A percentile compares a stretch with the other conserved stretches of the same genome.
Conservation (phyloP, 352 stramenopile genomes). For the Globisporangium cylindrosporum region DNA sequence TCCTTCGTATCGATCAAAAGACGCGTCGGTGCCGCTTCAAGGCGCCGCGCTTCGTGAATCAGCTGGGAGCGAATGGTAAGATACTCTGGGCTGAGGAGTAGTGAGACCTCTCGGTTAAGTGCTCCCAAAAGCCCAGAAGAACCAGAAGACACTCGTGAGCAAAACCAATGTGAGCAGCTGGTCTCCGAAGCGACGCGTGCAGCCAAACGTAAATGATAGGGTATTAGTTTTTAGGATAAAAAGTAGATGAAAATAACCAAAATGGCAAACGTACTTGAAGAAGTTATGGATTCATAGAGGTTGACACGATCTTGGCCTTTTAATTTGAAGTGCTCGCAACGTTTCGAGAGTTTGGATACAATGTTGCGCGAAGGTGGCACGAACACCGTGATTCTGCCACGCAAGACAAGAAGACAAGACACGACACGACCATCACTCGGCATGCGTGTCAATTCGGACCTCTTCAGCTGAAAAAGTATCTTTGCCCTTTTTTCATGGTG, state of each 20-base stretch:
- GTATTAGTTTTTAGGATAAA: not conserved
- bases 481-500: not conserved
- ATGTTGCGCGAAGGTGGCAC: conserved; percentile 16
- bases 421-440: not conserved
- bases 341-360: not conserved
- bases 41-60: conserved; percentile 7
- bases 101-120: conserved; percentile 8
- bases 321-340: not conserved
- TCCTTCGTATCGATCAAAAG: conserved; percentile 8
- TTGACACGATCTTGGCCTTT: not conserved
- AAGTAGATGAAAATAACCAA: not conserved
- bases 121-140: not conserved
- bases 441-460: not conserved
- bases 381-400: not conserved
- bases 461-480: not conserved
- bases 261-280: not conserved
- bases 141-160: not conserved
- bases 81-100: not conserved
- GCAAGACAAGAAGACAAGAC: not conserved
- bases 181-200: conserved; percentile 1
- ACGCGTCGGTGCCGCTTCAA: conserved; percentile 22
- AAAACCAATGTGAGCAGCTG: not conserved
- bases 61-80: not conserved
- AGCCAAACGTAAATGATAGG: conserved; percentile 4
- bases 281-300: not conserved